Percentiles rank a stretch among this genome's conserved stretches.
Conservation (phyloP, 2,329 filamentous ascomycete genomes). For the Trichoderma breve region DNA sequence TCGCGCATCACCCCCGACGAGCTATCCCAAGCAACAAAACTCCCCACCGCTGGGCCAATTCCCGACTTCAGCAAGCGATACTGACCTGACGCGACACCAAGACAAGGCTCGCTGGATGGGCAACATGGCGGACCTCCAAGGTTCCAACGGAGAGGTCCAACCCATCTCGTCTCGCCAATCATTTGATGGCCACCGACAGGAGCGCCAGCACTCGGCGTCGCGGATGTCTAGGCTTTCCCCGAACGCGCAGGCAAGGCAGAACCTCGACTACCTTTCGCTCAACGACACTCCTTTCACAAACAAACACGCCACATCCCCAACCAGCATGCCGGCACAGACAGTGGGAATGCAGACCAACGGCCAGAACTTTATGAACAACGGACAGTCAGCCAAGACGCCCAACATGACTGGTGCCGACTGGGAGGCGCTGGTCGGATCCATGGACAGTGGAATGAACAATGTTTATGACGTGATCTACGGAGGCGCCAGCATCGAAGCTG, state of each 20-base stretch:
- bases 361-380: conserved; percentile 22
- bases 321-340: conserved; percentile 38
- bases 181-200: conserved; percentile 47
- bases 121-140: conserved; percentile 26
- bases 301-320: conserved; percentile 47
- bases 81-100: conserved; percentile 53
- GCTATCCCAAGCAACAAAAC: conserved; percentile 42
- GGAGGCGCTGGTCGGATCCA: conserved; percentile 76
- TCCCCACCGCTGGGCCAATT: conserved; percentile 38
- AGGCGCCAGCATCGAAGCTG: conserved; percentile 53
- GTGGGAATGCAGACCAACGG: neutral
- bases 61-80: conserved; percentile 50
- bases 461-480: conserved; percentile 84
- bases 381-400: conserved; percentile 32
- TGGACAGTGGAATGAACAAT: conserved; percentile 77
- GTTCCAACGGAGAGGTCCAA: conserved; percentile 30
- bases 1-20: conserved; percentile 35
- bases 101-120: conserved; percentile 57
- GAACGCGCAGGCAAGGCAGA: conserved; percentile 33
- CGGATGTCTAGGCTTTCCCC: conserved; percentile 33
- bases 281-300: conserved; percentile 46
- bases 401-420: conserved; percentile 67
- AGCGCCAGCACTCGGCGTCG: conserved; percentile 49
- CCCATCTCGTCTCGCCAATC: conserved; percentile 47
- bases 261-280: conserved; percentile 60